Evolutionary conservation across 2,329 filamentous ascomycete species (phyloP).

Genomic region (Ophiostoma triangulosporum): DNA sequence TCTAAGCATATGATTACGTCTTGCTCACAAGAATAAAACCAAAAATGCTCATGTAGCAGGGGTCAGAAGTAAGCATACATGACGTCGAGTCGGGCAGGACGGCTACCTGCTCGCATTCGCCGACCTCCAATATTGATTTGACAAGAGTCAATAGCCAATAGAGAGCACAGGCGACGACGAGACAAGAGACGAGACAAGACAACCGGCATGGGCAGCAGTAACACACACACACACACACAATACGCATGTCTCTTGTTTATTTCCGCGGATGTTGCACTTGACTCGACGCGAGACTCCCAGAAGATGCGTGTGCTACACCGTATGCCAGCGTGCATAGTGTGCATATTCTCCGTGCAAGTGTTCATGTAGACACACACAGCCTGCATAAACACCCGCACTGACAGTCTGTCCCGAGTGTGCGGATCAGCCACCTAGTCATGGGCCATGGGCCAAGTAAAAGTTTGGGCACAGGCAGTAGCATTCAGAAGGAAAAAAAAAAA

Average conservation of each 20-base stretch:
- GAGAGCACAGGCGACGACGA: neutral
- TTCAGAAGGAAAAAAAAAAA: too few relatives aligned
- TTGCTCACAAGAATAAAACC: too few relatives aligned
- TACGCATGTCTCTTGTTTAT: neutral
- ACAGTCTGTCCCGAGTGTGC: neutral
- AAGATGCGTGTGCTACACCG: neutral
- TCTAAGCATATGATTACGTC: too few relatives aligned
- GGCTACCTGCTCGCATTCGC: neutral
- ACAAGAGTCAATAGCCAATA: neutral
- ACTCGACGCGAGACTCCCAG: neutral
- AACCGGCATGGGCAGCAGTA: neutral
- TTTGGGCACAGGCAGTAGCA: too few relatives aligned
- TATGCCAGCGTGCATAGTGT: neutral
- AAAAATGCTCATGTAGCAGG: too few relatives aligned
- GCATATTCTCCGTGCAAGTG: neutral
- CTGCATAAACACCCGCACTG: too few relatives aligned
- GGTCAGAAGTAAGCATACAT: too few relatives aligned
- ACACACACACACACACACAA: neutral
- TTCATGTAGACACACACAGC: too few relatives aligned
- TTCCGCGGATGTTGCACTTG: neutral
- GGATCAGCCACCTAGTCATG: neutral
- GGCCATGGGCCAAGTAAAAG: too few relatives aligned
- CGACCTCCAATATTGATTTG: neutral
- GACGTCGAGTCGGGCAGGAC: neutral
- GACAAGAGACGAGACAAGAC: neutral